These are phyloP conservation scores for Euphorbia schlechtendalii DNA, from an alignment of 441 rosid genomes.

Conservation along the genomic window DNA sequence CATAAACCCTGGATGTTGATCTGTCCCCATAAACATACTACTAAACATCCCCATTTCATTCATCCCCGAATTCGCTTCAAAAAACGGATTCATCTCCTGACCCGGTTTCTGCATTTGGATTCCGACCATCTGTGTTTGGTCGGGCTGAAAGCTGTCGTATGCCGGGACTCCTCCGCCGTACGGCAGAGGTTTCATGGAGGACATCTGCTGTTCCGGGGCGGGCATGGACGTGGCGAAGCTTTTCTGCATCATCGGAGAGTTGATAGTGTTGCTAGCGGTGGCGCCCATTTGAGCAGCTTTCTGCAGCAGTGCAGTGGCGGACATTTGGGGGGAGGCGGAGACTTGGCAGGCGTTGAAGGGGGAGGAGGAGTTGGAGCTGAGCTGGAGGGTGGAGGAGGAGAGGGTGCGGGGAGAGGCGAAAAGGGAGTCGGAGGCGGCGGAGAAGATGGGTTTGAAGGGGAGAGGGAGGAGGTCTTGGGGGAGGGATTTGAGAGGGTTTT, in stretches of 20 bases:
- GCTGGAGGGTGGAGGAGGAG: constrained; percentile 48
- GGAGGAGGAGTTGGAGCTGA: constrained; percentile 43
- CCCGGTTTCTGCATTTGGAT: constrained; percentile 24
- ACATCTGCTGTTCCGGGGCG: constrained; percentile 35
- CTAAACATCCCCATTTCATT: constrained; percentile 42
- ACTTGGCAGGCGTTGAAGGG: constrained; percentile 37
- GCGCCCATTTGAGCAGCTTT: constrained; percentile 65
- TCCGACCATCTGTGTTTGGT: constrained; percentile 32
- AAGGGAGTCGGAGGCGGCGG: constrained; percentile 43
- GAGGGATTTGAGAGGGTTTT: constrained; percentile 42
- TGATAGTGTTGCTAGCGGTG: constrained; percentile 50
- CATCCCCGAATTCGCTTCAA: constrained; percentile 25
- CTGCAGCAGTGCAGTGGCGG: constrained; percentile 51
- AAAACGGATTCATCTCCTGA: constrained; percentile 37
- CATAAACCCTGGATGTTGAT: constrained; percentile 28
- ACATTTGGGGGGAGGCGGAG: constrained; percentile 37
- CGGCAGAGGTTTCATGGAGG: constrained; percentile 26
- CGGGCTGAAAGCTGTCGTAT: constrained; percentile 24
- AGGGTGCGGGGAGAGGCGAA: constrained; percentile 37
- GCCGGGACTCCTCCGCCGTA: constrained; percentile 14
- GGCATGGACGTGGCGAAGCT: constrained; percentile 43
- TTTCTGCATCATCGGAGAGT: constrained; percentile 66
- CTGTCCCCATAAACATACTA: constrained; percentile 31
- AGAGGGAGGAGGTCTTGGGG: constrained; percentile 47
- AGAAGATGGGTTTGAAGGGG: constrained; percentile 62